Evolutionary conservation across 176 grass and related monocot species (phyloP).

Genomic region (Lolium rigidum): DNA sequence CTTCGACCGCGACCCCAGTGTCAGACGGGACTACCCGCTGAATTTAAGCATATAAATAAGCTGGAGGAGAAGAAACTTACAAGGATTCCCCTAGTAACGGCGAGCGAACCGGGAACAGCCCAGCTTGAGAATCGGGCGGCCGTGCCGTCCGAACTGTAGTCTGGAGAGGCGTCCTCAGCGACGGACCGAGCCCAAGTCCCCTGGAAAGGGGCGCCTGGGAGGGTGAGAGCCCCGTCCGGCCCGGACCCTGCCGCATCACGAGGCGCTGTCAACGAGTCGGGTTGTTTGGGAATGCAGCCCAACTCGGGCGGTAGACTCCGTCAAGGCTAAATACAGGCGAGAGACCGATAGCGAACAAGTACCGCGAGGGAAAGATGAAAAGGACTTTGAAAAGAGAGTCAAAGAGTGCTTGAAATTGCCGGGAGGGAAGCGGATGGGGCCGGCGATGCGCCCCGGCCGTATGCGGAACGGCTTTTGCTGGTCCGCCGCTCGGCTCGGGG

Average conservation of each 20-base stretch:
- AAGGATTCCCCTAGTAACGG: conserved; percentile 22
- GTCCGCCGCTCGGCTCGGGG: neutral
- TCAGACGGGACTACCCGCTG: too few relatives aligned
- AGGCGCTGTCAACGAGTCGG: conserved; percentile 56
- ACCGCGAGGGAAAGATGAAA: conserved; percentile 73
- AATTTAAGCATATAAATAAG: too few relatives aligned
- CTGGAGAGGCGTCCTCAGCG: too few relatives aligned
- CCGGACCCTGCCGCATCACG: conserved; percentile 55
- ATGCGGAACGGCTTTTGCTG: neutral
- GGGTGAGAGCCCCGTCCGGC: conserved; percentile 72
- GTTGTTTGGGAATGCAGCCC: conserved; percentile 65
- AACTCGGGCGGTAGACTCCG: conserved; percentile 46
- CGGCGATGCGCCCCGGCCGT: neutral
- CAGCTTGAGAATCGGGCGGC: conserved; percentile 17
- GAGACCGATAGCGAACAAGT: conserved; percentile 81
- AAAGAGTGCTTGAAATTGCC: conserved; percentile 79
- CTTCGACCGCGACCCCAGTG: too few relatives aligned
- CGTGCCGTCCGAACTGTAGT: neutral
- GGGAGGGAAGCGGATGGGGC: conserved; percentile 63
- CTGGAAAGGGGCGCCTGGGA: conserved; percentile 65
- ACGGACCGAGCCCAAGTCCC: conserved; percentile 39
- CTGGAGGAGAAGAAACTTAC: conserved; percentile 16
- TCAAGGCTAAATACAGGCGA: conserved; percentile 74
- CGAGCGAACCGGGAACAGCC: neutral
- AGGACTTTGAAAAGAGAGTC: conserved; percentile 82